Conservation (phyloP, 148 eudicot species). For the Amaranthus hypochondriacus region DNA sequence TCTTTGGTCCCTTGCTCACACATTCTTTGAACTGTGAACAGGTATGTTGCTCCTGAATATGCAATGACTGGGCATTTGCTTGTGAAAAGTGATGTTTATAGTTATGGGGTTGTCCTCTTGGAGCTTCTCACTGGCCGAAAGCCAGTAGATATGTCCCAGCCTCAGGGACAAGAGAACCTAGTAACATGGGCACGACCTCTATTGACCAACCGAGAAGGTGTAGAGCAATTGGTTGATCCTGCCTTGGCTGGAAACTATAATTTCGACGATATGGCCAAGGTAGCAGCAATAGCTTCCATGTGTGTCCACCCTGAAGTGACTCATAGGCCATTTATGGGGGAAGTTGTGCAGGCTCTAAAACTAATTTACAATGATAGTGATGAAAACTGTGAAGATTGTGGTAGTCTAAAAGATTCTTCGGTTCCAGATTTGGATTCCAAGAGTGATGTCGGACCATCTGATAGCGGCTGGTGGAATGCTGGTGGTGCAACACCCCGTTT, state of each 20-base stretch:
- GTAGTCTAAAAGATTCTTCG: constrained; percentile 68
- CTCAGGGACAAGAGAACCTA: constrained; percentile 91
- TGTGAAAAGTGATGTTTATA: constrained; percentile 94
- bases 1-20: background rate
- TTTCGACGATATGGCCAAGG: constrained; percentile 85
- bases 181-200: constrained; percentile 95
- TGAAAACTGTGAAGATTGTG: constrained; percentile 68
- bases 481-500: constrained; percentile 54
- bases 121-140: constrained; percentile 90
- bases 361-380: constrained; percentile 70
- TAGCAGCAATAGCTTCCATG: constrained; percentile 93
- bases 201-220: constrained; percentile 70
- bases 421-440: constrained; percentile 69
- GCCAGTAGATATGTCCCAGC: constrained; percentile 92
- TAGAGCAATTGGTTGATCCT: constrained; percentile 76
- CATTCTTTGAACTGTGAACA: constrained; percentile 25
- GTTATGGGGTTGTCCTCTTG: constrained; percentile 89
- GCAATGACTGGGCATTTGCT: constrained; percentile 99
- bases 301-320: constrained; percentile 97
- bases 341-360: constrained; percentile 95
- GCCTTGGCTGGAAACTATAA: constrained; percentile 49
- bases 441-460: constrained; percentile 69
- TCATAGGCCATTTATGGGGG: constrained; percentile 97
- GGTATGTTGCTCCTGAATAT: constrained; percentile 98
- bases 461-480: constrained; percentile 93